These are phyloP conservation scores for Cyathus striatus DNA, from an alignment of 768 basidiomycete genomes.

Conservation along the genomic window DNA sequence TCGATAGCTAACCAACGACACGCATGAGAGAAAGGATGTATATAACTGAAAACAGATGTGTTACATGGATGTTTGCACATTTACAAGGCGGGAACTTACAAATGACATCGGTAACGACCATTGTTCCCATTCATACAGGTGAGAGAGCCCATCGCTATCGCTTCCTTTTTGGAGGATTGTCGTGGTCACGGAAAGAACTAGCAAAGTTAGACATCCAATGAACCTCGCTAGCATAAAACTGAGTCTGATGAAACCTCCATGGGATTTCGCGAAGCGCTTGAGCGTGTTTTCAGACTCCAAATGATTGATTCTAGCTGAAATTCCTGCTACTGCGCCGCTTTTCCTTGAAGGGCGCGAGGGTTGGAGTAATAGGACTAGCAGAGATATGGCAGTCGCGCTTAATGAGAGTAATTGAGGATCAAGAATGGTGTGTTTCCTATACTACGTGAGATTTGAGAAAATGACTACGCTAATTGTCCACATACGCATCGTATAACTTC, in stretches of 20 bases:
- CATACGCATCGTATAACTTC: no score
- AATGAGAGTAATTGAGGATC: no score
- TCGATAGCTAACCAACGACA: constrained; percentile 25
- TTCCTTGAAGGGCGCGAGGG: no score
- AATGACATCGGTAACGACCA: neutral
- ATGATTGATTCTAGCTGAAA: no score
- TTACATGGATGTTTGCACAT: neutral
- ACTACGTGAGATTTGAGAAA: no score
- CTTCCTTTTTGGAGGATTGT: no score
- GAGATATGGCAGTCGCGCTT: no score
- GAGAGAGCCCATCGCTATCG: no score
- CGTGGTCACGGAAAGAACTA: neutral
- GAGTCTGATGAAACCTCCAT: neutral
- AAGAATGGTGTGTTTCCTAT: no score
- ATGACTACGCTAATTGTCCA: no score
- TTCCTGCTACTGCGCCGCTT: no score
- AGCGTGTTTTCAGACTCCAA: neutral
- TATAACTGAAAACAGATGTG: constrained; percentile 27
- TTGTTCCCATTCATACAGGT: neutral
- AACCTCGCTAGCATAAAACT: neutral
- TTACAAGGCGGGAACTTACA: neutral
- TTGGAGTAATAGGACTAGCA: no score
- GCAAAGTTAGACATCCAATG: neutral
- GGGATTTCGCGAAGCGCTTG: neutral
- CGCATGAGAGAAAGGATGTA: constrained; percentile 29